phyloP scores from a whole-genome alignment of 2,329 filamentous ascomycete species.

The Lasiodiplodia citricola region DNA sequence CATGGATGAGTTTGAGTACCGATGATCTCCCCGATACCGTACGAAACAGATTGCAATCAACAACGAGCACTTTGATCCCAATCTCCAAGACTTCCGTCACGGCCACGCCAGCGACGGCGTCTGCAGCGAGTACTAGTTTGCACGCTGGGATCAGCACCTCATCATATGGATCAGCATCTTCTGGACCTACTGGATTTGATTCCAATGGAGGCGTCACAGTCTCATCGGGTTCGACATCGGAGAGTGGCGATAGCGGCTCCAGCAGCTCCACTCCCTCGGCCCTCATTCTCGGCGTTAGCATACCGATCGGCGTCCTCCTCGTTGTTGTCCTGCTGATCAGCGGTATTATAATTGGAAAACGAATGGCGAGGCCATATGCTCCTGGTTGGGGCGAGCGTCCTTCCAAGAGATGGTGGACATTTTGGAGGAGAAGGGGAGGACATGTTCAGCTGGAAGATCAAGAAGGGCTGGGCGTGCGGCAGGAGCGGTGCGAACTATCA shows the following conservation, averaged over 20 bases:
- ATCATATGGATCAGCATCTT: too few species aligned
- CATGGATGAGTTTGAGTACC: neutral
- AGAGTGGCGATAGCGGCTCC: too few species aligned
- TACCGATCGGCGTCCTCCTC: too few species aligned
- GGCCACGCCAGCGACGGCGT: too few species aligned
- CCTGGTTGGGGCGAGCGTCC: too few species aligned
- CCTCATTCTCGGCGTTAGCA: too few species aligned
- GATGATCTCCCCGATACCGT: neutral
- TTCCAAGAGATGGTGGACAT: neutral
- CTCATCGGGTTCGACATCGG: too few species aligned
- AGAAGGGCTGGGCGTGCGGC: neutral
- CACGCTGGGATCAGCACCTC: too few species aligned
- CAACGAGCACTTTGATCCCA: neutral
- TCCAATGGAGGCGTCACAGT: rapidly evolving
- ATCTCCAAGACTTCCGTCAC: too few species aligned
- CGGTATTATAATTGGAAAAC: neutral
- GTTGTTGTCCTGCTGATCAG: neutral
- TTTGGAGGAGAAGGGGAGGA: neutral
- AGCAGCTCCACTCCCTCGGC: too few species aligned
- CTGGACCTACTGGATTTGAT: too few species aligned
- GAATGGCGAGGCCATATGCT: neutral
- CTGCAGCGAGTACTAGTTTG: too few species aligned
- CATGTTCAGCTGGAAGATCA: neutral
- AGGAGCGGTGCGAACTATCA: neutral
- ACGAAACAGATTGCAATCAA: neutral